Percentiles rank a stretch among this genome's conserved stretches.
Evolutionary conservation across 2,329 filamentous ascomycete species (phyloP).

Genomic region (Penicillium decumbens): DNA sequence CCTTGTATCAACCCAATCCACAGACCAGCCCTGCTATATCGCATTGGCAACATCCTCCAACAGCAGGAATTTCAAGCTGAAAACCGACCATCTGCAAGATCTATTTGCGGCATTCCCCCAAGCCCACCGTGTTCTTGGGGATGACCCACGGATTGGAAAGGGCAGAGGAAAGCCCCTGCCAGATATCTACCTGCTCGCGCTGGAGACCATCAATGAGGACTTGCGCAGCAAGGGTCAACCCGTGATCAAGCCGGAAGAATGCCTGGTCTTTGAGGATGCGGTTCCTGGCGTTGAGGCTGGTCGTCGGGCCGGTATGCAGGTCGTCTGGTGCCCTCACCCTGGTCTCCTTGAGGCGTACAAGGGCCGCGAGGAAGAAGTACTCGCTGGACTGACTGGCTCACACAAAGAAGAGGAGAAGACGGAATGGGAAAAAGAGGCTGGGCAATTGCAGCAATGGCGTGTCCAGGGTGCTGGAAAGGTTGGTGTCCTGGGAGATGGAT

Average conservation of each 20-base stretch:
- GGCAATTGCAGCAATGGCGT: constrained; percentile 35
- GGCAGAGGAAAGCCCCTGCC: constrained; percentile 91
- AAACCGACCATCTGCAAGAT: constrained; percentile 56
- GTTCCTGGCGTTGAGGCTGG: constrained; percentile 91
- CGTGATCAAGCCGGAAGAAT: constrained; percentile 73
- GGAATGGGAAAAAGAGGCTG: constrained; percentile 37
- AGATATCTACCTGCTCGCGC: constrained; percentile 86
- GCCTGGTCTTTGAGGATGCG: constrained; percentile 92
- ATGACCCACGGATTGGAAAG: constrained; percentile 69
- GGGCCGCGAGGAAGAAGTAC: constrained; percentile 71
- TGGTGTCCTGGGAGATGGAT: constrained; percentile 58
- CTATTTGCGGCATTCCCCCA: constrained; percentile 59
- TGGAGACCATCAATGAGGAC: constrained; percentile 76
- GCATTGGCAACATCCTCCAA: constrained; percentile 82
- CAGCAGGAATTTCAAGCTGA: constrained; percentile 67
- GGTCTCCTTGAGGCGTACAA: constrained; percentile 70
- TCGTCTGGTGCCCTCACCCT: constrained; percentile 85
- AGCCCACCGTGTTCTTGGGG: constrained; percentile 73
- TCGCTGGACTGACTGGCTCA: constrained; percentile 75
- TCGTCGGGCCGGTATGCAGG: constrained; percentile 86
- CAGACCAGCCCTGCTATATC: constrained; percentile 59
- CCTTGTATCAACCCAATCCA: constrained; percentile 33
- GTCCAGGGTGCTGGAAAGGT: constrained; percentile 45
- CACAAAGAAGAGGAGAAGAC: constrained; percentile 53
- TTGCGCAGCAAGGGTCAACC: constrained; percentile 54